Evolutionary conservation across 2,329 filamentous ascomycete species (phyloP), one percentile per base, ranked within the genome.

Genomic region (Hypoxylon sp.): DNA sequence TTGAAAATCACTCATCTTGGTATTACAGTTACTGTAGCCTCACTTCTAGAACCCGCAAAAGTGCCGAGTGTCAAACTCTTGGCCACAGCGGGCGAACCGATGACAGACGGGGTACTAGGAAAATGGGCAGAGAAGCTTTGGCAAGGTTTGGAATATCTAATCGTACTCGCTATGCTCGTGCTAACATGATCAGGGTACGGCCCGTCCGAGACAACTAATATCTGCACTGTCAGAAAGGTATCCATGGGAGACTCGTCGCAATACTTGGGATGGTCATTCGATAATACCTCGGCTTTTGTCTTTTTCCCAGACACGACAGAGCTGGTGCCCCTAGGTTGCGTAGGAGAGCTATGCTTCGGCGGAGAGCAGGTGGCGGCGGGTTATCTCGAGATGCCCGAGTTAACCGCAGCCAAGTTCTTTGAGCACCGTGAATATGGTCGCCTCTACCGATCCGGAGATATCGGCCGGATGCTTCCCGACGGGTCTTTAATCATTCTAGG

Each of bases 311-410:
- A 80, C 3, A 76, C 80, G 2, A 75, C 89, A 3, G 78, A 85
- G 0, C 74, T 88, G 1, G 81, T 94, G 0, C 93, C 93, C 0
- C 78, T 87, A 5, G 93, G 94, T 2, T 91, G 88, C 69, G 83
- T 93, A 14, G 94, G 94, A 10, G 94, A 97, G 77, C 84, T 97
- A 5, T 97, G 92, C 75, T 96, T 97, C 77, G 94, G 93, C 13
- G 94, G 94, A 10, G 88, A 92, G 53, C 94, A 97, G 79, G 88
- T 97, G 4, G 90, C 89, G 46, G 84, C 86, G 42, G 93, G 93
- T 1, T 97, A 79, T 74, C 83, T 96, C 29, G 88, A 91, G 63
- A 83, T 87, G 78, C 85, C 88, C 0, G 83, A 86, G 3, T 80
- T 92, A 44, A 93, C 91, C 0, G 78, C 82, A 0, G 80, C 84